Evolutionary conservation across 1,139 yeast genomes (phyloP).

Genomic region (Arxiozyma heterogenica): DNA sequence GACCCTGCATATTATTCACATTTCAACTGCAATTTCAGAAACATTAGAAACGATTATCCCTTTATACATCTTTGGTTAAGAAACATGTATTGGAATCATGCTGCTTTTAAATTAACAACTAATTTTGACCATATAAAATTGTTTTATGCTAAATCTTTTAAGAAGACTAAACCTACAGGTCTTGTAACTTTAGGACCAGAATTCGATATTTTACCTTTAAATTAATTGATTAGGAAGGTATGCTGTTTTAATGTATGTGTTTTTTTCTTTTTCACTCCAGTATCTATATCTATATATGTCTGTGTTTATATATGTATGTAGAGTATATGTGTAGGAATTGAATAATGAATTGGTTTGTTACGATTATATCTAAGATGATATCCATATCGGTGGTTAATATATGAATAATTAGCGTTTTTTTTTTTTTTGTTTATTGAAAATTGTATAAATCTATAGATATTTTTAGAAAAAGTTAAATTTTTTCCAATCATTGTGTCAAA

Average conservation of each 20-base stretch:
- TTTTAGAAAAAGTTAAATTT: neutral
- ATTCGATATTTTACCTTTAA: slow-evolving; percentile 8
- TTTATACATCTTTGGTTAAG: slow-evolving; percentile 66
- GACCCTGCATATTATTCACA: slow-evolving; percentile 86
- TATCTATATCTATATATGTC: neutral
- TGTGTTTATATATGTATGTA: too few species aligned
- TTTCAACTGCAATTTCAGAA: slow-evolving; percentile 77
- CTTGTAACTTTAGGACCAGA: slow-evolving; percentile 11
- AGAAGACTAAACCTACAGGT: slow-evolving; percentile 3
- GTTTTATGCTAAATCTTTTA: slow-evolving; percentile 67
- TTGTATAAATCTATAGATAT: neutral
- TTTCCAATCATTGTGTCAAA: neutral
- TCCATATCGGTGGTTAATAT: too few species aligned
- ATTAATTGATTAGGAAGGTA: neutral
- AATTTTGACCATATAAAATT: slow-evolving; percentile 77
- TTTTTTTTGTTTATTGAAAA: neutral
- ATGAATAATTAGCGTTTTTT: too few species aligned
- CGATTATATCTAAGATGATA: too few species aligned
- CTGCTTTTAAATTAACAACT: slow-evolving; percentile 68
- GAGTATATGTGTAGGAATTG: too few species aligned
- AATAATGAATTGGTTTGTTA: too few species aligned
- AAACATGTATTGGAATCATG: slow-evolving; percentile 70
- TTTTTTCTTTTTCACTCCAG: neutral
- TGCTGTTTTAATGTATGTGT: neutral
- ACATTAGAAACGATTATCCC: slow-evolving; percentile 72